Base-by-base conservation (phyloP, 805 yeast species). In the Cyberlindnera maclurae region DNA sequence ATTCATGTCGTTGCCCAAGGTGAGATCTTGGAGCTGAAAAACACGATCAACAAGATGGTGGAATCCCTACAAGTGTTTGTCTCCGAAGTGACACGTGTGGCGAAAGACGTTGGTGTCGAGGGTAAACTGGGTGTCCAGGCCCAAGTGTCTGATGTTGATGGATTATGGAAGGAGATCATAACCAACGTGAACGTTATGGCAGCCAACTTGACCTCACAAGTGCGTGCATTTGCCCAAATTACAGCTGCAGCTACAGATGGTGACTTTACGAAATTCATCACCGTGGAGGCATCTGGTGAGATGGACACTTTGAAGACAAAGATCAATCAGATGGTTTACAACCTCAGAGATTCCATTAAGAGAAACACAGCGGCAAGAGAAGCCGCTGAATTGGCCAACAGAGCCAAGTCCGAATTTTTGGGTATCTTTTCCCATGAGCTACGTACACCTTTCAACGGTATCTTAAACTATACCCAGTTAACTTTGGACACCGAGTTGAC, bases 221-320 rank as follows among this genome's bases (percentile, higher is more conserved):
- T 86, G 54, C 74, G 95, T 62, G 95, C 95, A 0, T 86, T 86
- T 67, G 95, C 94, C 29, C 94, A 86, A 58, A 86, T 86, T 52
- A 86, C 96, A 0, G 95, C 93, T 16, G 94, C 96, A 15, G 95
- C 95, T 11, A 85, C 95, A 4, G 95, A 86, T 62, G 95, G 95
- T 57, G 95, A 86, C 59, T 86, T 86, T 61, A 86, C 95, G 0
- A 71, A 90, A 47, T 83, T 86, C 54, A 86, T 86, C 46, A 86
- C 96, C 0, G 95, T 86, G 43, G 95, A 86, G 56, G 95, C 95
- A 1, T 71, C 79, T 28, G 96, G 96, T 61, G 96, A 86, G 65
- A 86, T 86, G 95, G 77, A 70, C 45, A 45, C 58, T 0, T 52
- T 77, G 41, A 69, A 70, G 45, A 73, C 72, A 13, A 67, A 73